Base-by-base conservation (phyloP, 371 early-diverging fungal genomes). In the Lichtheimia hyalospora region DNA sequence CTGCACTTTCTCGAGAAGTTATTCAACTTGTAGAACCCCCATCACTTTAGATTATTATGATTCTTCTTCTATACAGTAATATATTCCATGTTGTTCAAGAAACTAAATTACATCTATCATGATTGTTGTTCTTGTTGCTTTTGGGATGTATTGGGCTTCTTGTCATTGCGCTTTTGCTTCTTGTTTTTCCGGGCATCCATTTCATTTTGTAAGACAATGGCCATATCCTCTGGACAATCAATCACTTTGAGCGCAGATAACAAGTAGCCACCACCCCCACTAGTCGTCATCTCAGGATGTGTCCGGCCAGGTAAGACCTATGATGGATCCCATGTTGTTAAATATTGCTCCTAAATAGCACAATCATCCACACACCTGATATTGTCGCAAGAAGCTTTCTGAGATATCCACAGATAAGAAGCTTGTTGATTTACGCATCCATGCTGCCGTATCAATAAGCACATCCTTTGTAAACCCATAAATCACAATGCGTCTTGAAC, bases 231-330 rank as follows among this genome's bases (percentile, higher is more conserved):
- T 14, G 74, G 73, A 10, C 70, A 70, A 61, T 85, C 81, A 60
- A 89, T 79, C 16, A 90, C 82, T 43, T 81, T 74, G 7, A 87
- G 84, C 5, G 88, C 91, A 1, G 84, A 84, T 39, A 98, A 68
- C 23, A 98, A 60, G 50, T 83, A 92, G 0, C 97, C 97, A 40
- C 97, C 96, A 27, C 86, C 83, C 25, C 91, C 92, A 63, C 87
- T 88, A 58, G 84, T 95, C 57, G 73, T 91, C 97, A 97, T 98
- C 54, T 85, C 67, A n/a, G 98, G 98, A 65, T 96, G 97, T 13
- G 93, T 96, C 58, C 97, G 88, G 23, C 90, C 89, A 1, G 93
- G 89, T 44, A 92, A 73, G 3, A 96, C 96, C 81, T 95, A 90
- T 54, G 86, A 34, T 8, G 2, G 10, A 34, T 10, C 34, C 34